Percentiles rank a stretch among this genome's conserved stretches.
Evolutionary conservation across 805 yeast genomes (phyloP).

Genomic region (Brettanomyces sp.): DNA sequence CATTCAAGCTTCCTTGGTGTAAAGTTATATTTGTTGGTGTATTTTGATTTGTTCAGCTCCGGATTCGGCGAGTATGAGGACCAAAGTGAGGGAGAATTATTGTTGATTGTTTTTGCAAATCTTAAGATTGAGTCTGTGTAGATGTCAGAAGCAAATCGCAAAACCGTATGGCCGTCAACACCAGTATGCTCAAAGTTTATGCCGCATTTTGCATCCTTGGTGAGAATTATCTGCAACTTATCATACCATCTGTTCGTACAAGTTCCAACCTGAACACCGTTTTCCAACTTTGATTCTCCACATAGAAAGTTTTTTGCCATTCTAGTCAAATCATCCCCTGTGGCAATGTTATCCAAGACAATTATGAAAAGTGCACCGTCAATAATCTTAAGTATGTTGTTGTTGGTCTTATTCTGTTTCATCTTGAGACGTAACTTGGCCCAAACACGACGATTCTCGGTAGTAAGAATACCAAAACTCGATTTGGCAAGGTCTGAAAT

Average conservation of each 20-base stretch:
- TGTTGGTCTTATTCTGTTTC: constrained; percentile 39
- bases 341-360: constrained; percentile 71
- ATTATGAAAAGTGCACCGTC: constrained; percentile 78
- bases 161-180: constrained; percentile 90
- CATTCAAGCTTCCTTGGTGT: constrained; percentile 85
- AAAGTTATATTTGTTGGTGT: constrained; percentile 34
- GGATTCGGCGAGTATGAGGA: constrained; percentile 41
- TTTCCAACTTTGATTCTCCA: constrained; percentile 68
- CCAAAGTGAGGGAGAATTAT: constrained; percentile 69
- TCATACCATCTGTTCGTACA: constrained; percentile 92
- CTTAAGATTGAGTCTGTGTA: constrained; percentile 84
- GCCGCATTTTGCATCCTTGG: constrained; percentile 87
- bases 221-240: constrained; percentile 77
- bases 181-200: constrained; percentile 92
- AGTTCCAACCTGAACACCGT: constrained; percentile 88
- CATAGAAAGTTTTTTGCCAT: constrained; percentile 80
- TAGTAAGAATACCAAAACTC: constrained; percentile 82
- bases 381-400: constrained; percentile 61
- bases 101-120: constrained; percentile 77
- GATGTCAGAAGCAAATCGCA: constrained; percentile 80
- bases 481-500: constrained; percentile 57
- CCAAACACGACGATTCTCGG: constrained; percentile 86
- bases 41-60: constrained; percentile 24
- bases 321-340: constrained; percentile 50
- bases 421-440: constrained; percentile 57